phyloP scores from a whole-genome alignment of 2,329 filamentous ascomycete species.

The Aspergillus neoniger region DNA sequence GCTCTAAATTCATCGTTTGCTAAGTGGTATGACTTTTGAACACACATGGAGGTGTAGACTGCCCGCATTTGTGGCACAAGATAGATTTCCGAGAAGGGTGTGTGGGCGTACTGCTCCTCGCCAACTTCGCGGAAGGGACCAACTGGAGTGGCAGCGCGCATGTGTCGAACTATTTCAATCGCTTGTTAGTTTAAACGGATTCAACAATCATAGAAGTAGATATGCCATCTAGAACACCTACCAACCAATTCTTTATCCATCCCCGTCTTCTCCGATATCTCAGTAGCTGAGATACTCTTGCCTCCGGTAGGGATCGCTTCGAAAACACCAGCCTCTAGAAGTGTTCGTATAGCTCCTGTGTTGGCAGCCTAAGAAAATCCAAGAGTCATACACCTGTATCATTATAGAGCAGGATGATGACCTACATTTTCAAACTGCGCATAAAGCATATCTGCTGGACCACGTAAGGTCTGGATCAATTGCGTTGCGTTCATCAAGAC shows the following conservation, averaged over 20 bases:
- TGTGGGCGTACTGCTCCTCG: conserved; percentile 25
- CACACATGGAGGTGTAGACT: conserved; percentile 17
- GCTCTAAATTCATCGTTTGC: not conserved
- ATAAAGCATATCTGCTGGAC: not conserved
- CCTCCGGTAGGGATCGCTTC: conserved; percentile 24
- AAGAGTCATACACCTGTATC: not conserved
- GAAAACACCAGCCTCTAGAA: conserved; percentile 25
- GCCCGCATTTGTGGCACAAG: conserved; percentile 16
- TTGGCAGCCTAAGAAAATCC: conserved; percentile 16
- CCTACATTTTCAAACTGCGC: not conserved
- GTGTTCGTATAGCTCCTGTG: conserved; percentile 22
- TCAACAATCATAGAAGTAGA: not conserved
- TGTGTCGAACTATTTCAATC: conserved; percentile 19
- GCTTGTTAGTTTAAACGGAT: not conserved
- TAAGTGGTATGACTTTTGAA: no score
- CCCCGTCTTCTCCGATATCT: conserved; percentile 15
- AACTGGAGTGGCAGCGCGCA: conserved; percentile 20
- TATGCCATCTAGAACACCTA: not conserved
- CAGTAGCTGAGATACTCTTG: conserved; percentile 10
- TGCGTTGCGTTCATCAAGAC: not conserved
- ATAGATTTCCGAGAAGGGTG: conserved; percentile 23
- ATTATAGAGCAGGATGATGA: not conserved
- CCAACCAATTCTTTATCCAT: conserved; percentile 15
- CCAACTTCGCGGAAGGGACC: conserved; percentile 23
- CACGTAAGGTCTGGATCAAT: not conserved